Evolutionary conservation across 192 early-diverging fungal genomes (phyloP).

Genomic region (Paraglomus occultum): DNA sequence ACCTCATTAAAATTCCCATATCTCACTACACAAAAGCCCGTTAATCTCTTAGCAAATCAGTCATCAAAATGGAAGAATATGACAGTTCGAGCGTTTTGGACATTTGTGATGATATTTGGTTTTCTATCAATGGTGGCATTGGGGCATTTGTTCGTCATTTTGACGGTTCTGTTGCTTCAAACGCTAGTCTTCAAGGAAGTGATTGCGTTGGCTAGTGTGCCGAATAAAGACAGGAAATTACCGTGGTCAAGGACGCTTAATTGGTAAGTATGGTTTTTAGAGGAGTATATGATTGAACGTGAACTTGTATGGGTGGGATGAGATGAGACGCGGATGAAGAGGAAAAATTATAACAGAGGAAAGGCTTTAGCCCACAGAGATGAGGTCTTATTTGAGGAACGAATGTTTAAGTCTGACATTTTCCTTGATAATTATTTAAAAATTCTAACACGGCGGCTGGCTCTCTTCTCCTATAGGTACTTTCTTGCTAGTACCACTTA

Average conservation of each 20-base stretch:
- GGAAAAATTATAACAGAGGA: background rate
- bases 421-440: background rate
- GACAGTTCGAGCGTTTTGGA: conserved; percentile 80
- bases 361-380: background rate
- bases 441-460: background rate
- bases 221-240: conserved; percentile 71
- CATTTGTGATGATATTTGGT: conserved; percentile 85
- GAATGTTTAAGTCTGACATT: background rate
- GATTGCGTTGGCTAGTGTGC: conserved; percentile 82
- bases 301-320: background rate
- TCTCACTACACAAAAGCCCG: no score
- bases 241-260: conserved; percentile 92
- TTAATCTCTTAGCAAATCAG: conserved; percentile 46
- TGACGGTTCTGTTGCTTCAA: conserved; percentile 83
- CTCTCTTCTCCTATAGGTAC: conserved; percentile 54
- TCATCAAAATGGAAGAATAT: conserved; percentile 73
- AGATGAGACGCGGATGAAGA: no score
- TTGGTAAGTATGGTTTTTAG: conserved; percentile 52
- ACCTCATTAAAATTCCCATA: no score
- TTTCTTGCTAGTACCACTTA: conserved; percentile 89
- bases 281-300: background rate
- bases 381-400: no score
- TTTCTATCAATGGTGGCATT: conserved; percentile 73
- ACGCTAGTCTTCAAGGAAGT: conserved; percentile 89
- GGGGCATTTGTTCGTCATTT: conserved; percentile 83